These are phyloP conservation scores for Aphanomyces euteiches DNA, from an alignment of 352 stramenopile species.

Conservation along the genomic window DNA sequence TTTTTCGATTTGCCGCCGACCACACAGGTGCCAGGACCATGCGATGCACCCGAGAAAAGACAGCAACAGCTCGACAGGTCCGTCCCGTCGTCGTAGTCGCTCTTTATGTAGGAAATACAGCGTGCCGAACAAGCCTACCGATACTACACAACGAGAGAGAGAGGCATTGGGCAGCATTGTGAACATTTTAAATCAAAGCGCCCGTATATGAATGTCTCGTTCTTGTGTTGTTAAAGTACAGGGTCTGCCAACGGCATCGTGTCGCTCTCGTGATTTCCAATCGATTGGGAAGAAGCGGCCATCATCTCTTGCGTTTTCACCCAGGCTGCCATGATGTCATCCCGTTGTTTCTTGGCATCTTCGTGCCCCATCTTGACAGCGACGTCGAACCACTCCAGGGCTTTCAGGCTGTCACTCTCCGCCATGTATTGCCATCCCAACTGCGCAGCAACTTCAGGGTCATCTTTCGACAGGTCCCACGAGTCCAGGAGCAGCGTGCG, in stretches of 20 bases:
- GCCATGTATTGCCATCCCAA: slow-evolving; percentile 25
- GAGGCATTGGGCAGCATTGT: background rate
- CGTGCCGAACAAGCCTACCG: background rate
- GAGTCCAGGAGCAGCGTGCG: slow-evolving; percentile 23
- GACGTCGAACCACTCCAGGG: slow-evolving; percentile 27
- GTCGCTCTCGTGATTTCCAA: slow-evolving; percentile 15
- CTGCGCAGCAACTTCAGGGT: slow-evolving; percentile 25
- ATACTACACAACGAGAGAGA: background rate
- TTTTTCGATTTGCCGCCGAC: slow-evolving; percentile 9
- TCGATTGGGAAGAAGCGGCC: background rate
- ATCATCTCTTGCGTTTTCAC: slow-evolving; percentile 20
- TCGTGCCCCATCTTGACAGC: slow-evolving; percentile 20
- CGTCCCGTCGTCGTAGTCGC: too few relatives aligned
- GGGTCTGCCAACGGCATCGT: slow-evolving; percentile 13
- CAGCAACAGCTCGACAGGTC: too few relatives aligned
- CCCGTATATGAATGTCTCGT: background rate
- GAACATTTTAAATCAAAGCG: background rate
- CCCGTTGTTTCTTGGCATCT: slow-evolving; percentile 3
- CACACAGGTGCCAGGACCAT: background rate
- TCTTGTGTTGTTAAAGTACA: slow-evolving; percentile 1
- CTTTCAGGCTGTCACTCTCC: slow-evolving; percentile 5
- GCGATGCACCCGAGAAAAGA: too few relatives aligned
- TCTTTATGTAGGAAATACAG: background rate
- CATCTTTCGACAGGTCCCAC: slow-evolving; percentile 21
- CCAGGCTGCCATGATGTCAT: slow-evolving; percentile 21